Conservation (phyloP, 2,329 filamentous ascomycete species). For the Exophiala sideris region DNA sequence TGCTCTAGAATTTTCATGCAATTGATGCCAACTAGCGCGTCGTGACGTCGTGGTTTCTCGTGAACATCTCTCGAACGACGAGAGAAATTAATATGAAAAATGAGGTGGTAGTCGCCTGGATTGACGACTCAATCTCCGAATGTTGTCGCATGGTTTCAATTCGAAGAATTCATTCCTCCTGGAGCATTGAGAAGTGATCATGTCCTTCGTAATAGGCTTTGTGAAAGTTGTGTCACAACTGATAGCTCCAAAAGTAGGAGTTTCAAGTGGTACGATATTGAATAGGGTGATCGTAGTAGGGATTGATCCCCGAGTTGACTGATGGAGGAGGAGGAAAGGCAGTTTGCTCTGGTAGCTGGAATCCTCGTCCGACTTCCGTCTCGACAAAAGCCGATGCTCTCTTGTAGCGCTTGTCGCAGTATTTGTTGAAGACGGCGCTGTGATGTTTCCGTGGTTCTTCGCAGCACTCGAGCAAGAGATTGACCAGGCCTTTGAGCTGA, state of each 20-base stretch:
- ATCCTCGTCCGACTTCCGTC: slow-evolving; percentile 63
- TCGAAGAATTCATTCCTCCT: neutral
- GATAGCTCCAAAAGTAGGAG: neutral
- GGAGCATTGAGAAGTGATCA: neutral
- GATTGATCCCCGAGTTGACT: slow-evolving; percentile 2
- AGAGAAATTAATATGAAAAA: slow-evolving; percentile 13
- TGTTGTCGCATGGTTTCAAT: neutral
- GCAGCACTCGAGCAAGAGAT: slow-evolving; percentile 82
- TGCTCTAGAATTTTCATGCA: slow-evolving; percentile 4
- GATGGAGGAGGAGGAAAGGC: slow-evolving; percentile 13
- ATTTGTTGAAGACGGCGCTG: slow-evolving; percentile 85
- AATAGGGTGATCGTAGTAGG: slow-evolving; percentile 26
- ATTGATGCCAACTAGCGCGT: slow-evolving; percentile 19
- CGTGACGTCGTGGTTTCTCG: slow-evolving; percentile 25
- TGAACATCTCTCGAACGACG: slow-evolving; percentile 15
- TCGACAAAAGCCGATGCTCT: slow-evolving; percentile 77
- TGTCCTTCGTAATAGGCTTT: neutral
- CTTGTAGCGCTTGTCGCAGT: slow-evolving; percentile 83
- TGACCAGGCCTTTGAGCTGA: slow-evolving; percentile 75
- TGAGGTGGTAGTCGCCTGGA: slow-evolving; percentile 6
- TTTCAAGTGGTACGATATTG: slow-evolving; percentile 19
- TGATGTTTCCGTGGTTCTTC: slow-evolving; percentile 78
- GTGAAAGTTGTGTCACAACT: neutral
- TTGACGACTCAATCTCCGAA: neutral
- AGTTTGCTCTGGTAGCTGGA: slow-evolving; percentile 46